phyloP scores from a whole-genome alignment of 805 yeast genomes.

The Candida oleophila region DNA sequence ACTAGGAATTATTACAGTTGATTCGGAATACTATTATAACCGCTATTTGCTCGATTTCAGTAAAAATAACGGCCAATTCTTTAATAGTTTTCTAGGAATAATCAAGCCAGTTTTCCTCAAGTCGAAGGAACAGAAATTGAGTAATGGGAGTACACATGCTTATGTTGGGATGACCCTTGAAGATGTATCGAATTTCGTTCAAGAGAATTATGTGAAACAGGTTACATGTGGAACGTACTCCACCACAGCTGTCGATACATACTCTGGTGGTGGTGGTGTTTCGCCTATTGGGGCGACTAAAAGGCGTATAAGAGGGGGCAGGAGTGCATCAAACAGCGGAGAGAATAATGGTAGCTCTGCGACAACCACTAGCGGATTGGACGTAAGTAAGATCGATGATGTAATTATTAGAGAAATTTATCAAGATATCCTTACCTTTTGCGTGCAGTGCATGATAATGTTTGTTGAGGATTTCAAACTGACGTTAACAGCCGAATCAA shows the following conservation, averaged over 20 bases:
- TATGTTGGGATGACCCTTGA: conserved; percentile 27
- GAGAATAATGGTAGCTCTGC: background rate
- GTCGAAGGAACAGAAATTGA: conserved; percentile 21
- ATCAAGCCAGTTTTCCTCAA: conserved; percentile 25
- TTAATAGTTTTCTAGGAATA: conserved; percentile 15
- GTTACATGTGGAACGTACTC: background rate
- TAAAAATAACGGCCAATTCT: conserved; percentile 17
- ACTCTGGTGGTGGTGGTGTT: background rate
- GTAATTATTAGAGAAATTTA: conserved; percentile 26
- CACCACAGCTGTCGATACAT: background rate
- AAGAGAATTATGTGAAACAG: conserved; percentile 14
- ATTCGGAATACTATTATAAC: conserved; percentile 8
- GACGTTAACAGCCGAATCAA: background rate
- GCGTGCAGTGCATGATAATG: conserved; percentile 20
- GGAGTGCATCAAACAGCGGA: background rate
- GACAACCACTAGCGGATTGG: too few relatives aligned
- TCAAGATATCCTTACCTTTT: conserved; percentile 26
- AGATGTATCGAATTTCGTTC: conserved; percentile 24
- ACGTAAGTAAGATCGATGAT: conserved; percentile 17
- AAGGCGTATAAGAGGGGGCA: conserved; percentile 7
- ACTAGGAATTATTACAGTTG: conserved; percentile 16
- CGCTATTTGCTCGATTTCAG: conserved; percentile 19
- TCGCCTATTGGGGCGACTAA: background rate
- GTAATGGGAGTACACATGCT: conserved; percentile 21
- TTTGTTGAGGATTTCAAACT: conserved; percentile 20